phyloP scores from a whole-genome alignment of 805 yeast species.

The Sugiyamaella floridensis region DNA sequence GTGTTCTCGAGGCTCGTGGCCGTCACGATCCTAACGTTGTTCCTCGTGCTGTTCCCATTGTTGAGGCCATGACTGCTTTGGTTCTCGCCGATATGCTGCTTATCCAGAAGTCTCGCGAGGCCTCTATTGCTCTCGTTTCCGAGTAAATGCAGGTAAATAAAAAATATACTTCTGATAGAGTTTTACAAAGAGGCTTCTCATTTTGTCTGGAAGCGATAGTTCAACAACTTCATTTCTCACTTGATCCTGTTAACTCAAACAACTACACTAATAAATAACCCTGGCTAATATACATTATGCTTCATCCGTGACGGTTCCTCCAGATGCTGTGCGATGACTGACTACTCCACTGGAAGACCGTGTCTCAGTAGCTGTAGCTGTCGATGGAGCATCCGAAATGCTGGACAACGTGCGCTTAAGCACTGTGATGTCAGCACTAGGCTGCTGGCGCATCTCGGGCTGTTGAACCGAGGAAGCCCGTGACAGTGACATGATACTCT shows the following conservation, averaged over 20 bases:
- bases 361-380: neutral
- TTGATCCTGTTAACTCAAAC: neutral
- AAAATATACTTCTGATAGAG: neutral
- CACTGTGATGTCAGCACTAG: neutral
- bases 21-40: slow-evolving; percentile 98
- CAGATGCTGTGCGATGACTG: slow-evolving; percentile 1
- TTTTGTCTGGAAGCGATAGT: too few species aligned
- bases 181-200: too few species aligned
- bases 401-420: slow-evolving; percentile 11
- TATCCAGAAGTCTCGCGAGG: slow-evolving; percentile 81
- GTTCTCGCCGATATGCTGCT: slow-evolving; percentile 81
- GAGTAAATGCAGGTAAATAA: neutral
- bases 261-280: neutral
- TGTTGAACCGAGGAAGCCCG: slow-evolving; percentile 2
- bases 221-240: neutral
- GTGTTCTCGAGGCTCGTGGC: slow-evolving; percentile 90
- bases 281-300: neutral
- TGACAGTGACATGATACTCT: slow-evolving; percentile 6
- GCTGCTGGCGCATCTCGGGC: neutral
- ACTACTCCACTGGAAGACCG: neutral
- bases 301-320: neutral
- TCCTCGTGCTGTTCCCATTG: slow-evolving; percentile 97
- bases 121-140: slow-evolving; percentile 30
- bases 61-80: slow-evolving; percentile 96
- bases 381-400: slow-evolving; percentile 4